phyloP scores from a whole-genome alignment of 352 stramenopile genomes.

The Globisporangium nagaii region DNA sequence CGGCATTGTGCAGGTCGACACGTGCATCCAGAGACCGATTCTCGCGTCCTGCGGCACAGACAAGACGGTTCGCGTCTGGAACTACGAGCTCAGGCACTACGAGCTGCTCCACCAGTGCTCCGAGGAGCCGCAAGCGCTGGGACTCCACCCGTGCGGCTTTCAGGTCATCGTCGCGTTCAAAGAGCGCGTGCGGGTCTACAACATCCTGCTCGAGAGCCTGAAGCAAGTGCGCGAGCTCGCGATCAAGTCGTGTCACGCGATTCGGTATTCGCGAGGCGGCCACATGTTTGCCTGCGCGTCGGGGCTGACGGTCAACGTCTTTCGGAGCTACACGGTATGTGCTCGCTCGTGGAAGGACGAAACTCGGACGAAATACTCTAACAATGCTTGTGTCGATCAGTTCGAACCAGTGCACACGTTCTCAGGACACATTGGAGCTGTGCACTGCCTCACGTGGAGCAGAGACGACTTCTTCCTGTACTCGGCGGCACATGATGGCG shows the following conservation, averaged over 20 bases:
- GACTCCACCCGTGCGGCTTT: slow-evolving; percentile 66
- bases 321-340: slow-evolving; percentile 57
- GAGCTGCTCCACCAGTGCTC: slow-evolving; percentile 57
- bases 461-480: slow-evolving; percentile 71
- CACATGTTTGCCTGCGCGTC: slow-evolving; percentile 72
- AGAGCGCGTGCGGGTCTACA: slow-evolving; percentile 68
- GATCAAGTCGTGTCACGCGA: slow-evolving; percentile 57
- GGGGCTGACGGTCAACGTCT: slow-evolving; percentile 57
- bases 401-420: slow-evolving; percentile 65
- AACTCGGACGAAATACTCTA: background rate
- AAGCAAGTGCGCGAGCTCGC: slow-evolving; percentile 56
- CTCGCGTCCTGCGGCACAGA: slow-evolving; percentile 79
- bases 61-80: slow-evolving; percentile 86
- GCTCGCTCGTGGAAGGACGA: background rate
- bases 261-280: slow-evolving; percentile 62
- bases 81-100: slow-evolving; percentile 64
- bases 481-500: slow-evolving; percentile 72
- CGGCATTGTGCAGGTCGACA: slow-evolving; percentile 65
- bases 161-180: slow-evolving; percentile 74
- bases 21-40: slow-evolving; percentile 79
- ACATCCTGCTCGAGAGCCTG: slow-evolving; percentile 64
- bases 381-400: slow-evolving; percentile 9
- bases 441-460: slow-evolving; percentile 61
- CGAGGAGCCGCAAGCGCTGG: slow-evolving; percentile 58
- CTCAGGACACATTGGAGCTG: slow-evolving; percentile 74